Percentiles rank a stretch among this genome's conserved stretches.
Evolutionary conservation across 176 grass and related monocot genomes (phyloP).

Genomic region (Carex cristatella): DNA sequence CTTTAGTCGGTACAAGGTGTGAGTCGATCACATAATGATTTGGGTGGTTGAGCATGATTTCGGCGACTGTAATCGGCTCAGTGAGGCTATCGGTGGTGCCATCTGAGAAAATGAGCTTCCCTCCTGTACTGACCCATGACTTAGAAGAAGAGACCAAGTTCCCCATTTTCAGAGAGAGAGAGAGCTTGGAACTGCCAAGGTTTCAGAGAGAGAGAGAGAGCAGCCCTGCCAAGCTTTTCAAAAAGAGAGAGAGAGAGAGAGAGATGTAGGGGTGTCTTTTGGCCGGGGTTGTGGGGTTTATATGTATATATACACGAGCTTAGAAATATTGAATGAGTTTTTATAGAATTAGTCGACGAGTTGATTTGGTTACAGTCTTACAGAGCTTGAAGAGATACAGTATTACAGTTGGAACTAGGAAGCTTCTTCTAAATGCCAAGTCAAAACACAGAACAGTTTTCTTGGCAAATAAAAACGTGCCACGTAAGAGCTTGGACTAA

Average conservation of each 20-base stretch:
- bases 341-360: not conserved
- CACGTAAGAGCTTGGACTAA: not conserved
- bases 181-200: not conserved
- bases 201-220: not conserved
- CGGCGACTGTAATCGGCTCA: constrained; percentile 66
- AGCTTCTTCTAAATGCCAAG: not conserved
- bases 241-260: constrained; percentile 14
- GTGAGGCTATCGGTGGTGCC: constrained; percentile 55
- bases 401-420: not conserved
- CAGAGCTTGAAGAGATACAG: not conserved
- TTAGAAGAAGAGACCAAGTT: constrained; percentile 41
- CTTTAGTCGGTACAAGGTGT: constrained; percentile 25
- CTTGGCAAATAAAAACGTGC: not conserved
- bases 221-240: not conserved
- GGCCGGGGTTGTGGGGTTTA: not conserved
- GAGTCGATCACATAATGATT: constrained; percentile 79
- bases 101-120: constrained; percentile 77
- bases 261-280: constrained; percentile 1
- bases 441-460: not conserved
- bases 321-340: not conserved
- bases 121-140: constrained; percentile 14
- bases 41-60: constrained; percentile 94
- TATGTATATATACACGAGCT: not conserved
- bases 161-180: constrained; percentile 41
- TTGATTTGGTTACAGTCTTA: not conserved